phyloP scores from a whole-genome alignment of 2,329 filamentous ascomycete species.

The Chlorencoelia australis region DNA sequence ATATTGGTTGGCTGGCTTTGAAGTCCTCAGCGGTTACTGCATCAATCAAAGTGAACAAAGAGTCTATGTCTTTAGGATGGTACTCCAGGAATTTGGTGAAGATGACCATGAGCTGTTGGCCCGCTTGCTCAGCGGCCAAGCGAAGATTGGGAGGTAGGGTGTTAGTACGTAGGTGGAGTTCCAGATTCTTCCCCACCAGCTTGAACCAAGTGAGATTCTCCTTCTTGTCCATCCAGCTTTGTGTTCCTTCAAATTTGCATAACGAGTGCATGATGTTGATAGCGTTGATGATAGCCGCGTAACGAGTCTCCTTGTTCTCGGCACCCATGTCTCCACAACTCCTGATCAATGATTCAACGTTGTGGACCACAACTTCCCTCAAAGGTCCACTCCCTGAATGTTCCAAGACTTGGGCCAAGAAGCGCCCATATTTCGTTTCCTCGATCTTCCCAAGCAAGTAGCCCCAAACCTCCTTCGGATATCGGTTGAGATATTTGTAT shows the following conservation, averaged over 20 bases:
- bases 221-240: conserved; percentile 61
- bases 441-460: conserved; percentile 72
- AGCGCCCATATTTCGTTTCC: conserved; percentile 78
- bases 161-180: conserved; percentile 61
- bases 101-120: conserved; percentile 77
- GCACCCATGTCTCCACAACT: conserved; percentile 53
- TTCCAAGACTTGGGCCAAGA: conserved; percentile 78
- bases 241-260: conserved; percentile 51
- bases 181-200: conserved; percentile 65
- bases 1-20: conserved; percentile 64
- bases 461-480: conserved; percentile 77
- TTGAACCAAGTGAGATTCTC: conserved; percentile 51
- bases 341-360: conserved; percentile 62
- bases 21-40: conserved; percentile 75
- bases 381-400: conserved; percentile 66
- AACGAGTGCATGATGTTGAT: conserved; percentile 79
- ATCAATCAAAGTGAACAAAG: conserved; percentile 76
- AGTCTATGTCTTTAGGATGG: conserved; percentile 67
- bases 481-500: conserved; percentile 88
- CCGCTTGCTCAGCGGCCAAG: conserved; percentile 78
- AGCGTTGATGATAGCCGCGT: conserved; percentile 68
- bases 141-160: conserved; percentile 62
- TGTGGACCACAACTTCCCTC: conserved; percentile 62
- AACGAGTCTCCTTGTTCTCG: conserved; percentile 59
- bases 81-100: conserved; percentile 71